Base-by-base conservation (phyloP, 75 land plant species). In the Selaginella tamariscina region DNA sequence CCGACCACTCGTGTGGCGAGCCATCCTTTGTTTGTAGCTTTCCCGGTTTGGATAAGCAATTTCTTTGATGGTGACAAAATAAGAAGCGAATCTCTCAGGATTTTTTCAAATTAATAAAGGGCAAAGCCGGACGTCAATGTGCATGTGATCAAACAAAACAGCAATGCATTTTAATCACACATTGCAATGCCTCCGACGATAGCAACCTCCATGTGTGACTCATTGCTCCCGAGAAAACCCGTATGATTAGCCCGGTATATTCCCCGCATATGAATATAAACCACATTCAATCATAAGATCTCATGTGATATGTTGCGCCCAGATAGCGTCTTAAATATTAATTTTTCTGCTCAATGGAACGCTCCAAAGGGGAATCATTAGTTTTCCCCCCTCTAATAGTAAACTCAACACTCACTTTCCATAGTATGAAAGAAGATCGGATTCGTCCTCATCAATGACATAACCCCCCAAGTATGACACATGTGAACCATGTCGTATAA, bases 181-280 rank as follows among this genome's bases (percentile, higher is more conserved):
- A 39, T 5, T 39, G 11, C 49, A 39, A 39, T 39, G 49, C 49
- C 15, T 5, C 11, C 49, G 49, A 5, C 49, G 49, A 39, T 39
- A 39, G 49, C 49, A 39, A 39, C 49, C 15, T 39, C 49, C 49
- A 39, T 39, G 49, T 39, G 49, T 39, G 49, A 39, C 49, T 39
- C 49, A 39, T 39, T 39, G 15, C 11, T 15, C 49, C 49, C 49
- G 49, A 39, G 49, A 15, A 39, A 39, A 39, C 15, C 11, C 49
- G 49, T 15, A 39, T 39, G 49, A 39, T 39, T 39, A 39, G 5
- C 49, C 49, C 49, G 11, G 49, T n/a, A n/a, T n/a, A n/a, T n/a
- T n/a, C n/a, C n/a, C n/a, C n/a, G n/a, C n/a, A n/a, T n/a, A n/a
- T n/a, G n/a, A n/a, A n/a, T n/a, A n/a, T n/a, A n/a, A n/a, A n/a